Evolutionary conservation across 768 basidiomycete species (phyloP), one percentile per base, ranked within the genome.

Genomic region (Leccinum obscurum): DNA sequence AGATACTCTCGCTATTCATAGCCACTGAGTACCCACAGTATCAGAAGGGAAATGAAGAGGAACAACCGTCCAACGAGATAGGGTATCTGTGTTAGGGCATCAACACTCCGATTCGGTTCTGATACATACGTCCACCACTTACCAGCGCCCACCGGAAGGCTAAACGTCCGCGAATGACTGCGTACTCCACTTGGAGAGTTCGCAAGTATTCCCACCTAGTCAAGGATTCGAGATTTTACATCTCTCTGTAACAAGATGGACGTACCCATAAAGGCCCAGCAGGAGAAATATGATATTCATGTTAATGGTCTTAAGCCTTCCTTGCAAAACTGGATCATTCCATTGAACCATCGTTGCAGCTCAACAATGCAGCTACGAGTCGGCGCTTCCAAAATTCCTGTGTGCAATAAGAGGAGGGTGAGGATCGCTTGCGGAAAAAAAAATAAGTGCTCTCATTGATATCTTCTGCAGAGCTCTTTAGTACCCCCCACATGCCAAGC

Each of bases 91-190:
- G 13, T 14, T 34, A 6, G 1, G 4, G 22, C 14, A 39, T 41
- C 8, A 56, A 52, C 30, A 6, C 35, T 39, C 5, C 4, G n/a
- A 24, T 55, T 20, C 1, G 2, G 3, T 3, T 13, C 34, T 11
- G 35, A 52, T 17, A 41, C 14, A 49, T 9, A 26, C 9, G 6
- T n/a, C 8, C 15, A 20, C 20, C 26, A 55, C 69, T 64, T 50
- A 73, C 73, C 46, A 75, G 55, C 28, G 64, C 22, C 73, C 71
- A 75, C 28, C 62, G 62, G 41, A 72, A 74, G 17, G 69, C 6
- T 2, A 65, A 15, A n/a, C 62, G 67, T 5, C 65, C 52, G 41
- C 64, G 65, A 37, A 74, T 37, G 30, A 74, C 57, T 4, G 67
- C 69, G 15, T 58, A 66, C 52, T 72, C 71, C 8, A 72, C 59